Percentiles rank a stretch among this genome's conserved stretches.
phyloP scores from a whole-genome alignment of 2,329 filamentous ascomycete genomes.

The Pseudogymnoascus sp. region DNA sequence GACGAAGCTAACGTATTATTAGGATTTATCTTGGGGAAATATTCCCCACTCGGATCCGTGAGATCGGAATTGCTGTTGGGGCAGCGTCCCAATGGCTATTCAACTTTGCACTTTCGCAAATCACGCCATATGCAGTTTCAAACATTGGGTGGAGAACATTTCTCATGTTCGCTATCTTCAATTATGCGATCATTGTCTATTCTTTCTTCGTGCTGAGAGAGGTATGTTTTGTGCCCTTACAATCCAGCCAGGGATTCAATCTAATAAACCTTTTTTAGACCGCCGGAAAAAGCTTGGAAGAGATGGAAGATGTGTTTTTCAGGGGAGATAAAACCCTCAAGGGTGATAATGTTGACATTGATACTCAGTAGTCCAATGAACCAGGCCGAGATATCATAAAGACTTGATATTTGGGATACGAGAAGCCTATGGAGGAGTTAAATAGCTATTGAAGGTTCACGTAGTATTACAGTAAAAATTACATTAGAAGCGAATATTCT shows the following conservation, averaged over 20 bases:
- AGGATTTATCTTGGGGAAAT: slow-evolving; percentile 30
- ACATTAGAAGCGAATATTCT: neutral
- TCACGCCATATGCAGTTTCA: slow-evolving; percentile 44
- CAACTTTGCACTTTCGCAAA: slow-evolving; percentile 44
- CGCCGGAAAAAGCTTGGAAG: neutral
- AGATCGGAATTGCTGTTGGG: slow-evolving; percentile 43
- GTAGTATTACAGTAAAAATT: neutral
- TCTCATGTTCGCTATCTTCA: slow-evolving; percentile 38
- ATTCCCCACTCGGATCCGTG: slow-evolving; percentile 44
- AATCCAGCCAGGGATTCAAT: neutral
- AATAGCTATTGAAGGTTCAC: neutral
- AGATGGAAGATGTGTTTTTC: neutral
- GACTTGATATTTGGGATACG: neutral
- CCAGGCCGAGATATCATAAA: neutral
- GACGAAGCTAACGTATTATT: neutral
- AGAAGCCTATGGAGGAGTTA: neutral
- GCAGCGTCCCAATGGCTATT: slow-evolving; percentile 45
- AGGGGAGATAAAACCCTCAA: slow-evolving; percentile 72
- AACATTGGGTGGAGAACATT: slow-evolving; percentile 40
- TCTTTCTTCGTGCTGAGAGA: slow-evolving; percentile 53
- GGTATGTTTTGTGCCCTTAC: neutral
- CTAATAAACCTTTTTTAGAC: neutral
- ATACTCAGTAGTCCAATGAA: slow-evolving; percentile 35
- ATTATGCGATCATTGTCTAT: slow-evolving; percentile 35
- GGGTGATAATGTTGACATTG: slow-evolving; percentile 85